Conservation (phyloP, 345 rosid species). For the Citrus sp. region DNA sequence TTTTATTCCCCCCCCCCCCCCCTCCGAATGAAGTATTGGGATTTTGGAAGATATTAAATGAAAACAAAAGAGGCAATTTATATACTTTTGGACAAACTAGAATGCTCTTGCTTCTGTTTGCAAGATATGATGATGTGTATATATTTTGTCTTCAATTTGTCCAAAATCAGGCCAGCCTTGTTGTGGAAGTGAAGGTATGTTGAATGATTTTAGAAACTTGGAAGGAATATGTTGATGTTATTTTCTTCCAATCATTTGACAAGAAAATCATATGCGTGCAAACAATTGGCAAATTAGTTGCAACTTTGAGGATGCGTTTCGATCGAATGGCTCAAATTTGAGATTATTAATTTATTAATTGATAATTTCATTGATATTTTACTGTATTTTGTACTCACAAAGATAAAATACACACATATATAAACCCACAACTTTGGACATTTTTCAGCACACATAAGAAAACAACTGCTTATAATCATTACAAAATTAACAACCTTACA, state of each 20-base stretch:
- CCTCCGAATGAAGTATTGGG: background rate
- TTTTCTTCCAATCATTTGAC: background rate
- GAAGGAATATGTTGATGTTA: background rate
- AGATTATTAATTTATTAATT: too few species aligned
- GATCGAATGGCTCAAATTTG: background rate
- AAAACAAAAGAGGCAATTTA: background rate
- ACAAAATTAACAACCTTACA: too few species aligned
- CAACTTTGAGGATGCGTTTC: background rate
- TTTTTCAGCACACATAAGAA: too few species aligned
- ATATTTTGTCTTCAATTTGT: too few species aligned
- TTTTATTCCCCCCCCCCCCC: accelerated
- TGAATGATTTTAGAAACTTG: background rate
- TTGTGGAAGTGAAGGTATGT: background rate
- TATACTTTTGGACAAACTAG: background rate
- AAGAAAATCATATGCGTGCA: background rate
- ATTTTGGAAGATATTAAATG: background rate
- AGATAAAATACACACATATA: too few species aligned
- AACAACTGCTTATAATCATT: too few species aligned
- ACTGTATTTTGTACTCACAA: too few species aligned
- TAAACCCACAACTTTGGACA: too few species aligned
- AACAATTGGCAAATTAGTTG: background rate
- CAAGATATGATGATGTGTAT: too few species aligned
- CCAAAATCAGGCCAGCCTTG: background rate
- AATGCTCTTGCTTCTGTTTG: too few species aligned
- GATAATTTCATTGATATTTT: too few species aligned